These are phyloP conservation scores for Phytophthora litchii DNA, from an alignment of 352 stramenopile species.

Conservation along the genomic window DNA sequence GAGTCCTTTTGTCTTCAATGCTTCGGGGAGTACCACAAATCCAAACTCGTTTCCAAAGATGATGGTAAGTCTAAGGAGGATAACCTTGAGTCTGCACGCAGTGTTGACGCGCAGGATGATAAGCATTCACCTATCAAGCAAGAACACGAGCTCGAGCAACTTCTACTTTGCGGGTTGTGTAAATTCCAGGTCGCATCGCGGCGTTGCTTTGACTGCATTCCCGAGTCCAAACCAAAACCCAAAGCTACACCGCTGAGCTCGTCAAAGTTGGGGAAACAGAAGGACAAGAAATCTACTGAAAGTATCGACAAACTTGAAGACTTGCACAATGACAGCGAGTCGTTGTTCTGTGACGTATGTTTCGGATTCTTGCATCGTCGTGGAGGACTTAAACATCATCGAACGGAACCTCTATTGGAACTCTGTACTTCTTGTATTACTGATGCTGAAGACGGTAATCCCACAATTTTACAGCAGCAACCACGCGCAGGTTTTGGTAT, in stretches of 20 bases:
- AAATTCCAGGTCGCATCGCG: conserved; percentile 69
- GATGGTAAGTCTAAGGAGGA: background rate
- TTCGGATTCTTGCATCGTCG: conserved; percentile 62
- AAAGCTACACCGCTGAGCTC: background rate
- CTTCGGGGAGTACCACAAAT: conserved; percentile 46
- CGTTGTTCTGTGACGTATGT: conserved; percentile 69
- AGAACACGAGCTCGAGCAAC: conserved; percentile 46
- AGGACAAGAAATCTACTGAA: conserved; percentile 7
- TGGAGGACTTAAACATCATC: conserved; percentile 50
- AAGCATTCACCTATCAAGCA: conserved; percentile 2
- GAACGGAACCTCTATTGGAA: conserved; percentile 46
- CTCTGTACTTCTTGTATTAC: conserved; percentile 44
- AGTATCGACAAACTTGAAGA: background rate
- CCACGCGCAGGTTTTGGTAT: background rate
- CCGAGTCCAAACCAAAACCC: conserved; percentile 1
- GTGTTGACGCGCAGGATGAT: background rate
- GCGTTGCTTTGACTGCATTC: conserved; percentile 47
- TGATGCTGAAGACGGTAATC: conserved; percentile 23
- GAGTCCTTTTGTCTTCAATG: conserved; percentile 62
- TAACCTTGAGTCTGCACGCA: background rate
- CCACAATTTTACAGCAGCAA: background rate
- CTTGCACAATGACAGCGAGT: conserved; percentile 26
- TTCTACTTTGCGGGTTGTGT: conserved; percentile 60
- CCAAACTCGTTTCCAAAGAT: conserved; percentile 19
- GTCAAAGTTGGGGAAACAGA: conserved; percentile 11